Conservation (phyloP, 306 rosid genomes). For the Hippophae gyantsensis region DNA sequence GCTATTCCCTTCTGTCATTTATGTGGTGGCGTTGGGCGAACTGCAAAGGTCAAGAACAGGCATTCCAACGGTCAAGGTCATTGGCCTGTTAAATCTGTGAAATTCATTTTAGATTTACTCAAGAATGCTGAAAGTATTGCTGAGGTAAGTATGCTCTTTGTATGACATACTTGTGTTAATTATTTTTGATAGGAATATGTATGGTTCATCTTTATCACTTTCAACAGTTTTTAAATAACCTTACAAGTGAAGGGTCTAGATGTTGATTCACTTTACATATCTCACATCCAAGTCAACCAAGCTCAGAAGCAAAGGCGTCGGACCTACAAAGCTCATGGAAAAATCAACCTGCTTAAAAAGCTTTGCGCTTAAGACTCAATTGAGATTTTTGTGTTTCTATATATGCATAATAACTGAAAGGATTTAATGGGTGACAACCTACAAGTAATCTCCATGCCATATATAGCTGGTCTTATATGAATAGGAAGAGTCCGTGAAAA, state of each 20-base stretch:
- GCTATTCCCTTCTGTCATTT: slow-evolving; percentile 87
- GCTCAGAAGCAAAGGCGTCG: slow-evolving; percentile 87
- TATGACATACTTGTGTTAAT: too few species aligned
- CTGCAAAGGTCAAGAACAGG: slow-evolving; percentile 85
- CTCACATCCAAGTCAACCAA: slow-evolving; percentile 90
- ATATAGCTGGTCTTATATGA: slow-evolving; percentile 74
- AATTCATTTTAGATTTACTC: slow-evolving; percentile 68
- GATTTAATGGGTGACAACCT: slow-evolving; percentile 35
- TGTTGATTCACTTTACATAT: slow-evolving; percentile 58
- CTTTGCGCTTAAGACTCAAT: not conserved
- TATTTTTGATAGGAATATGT: too few species aligned
- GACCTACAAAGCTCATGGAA: slow-evolving; percentile 88
- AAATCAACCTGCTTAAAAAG: slow-evolving; percentile 48
- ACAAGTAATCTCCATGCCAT: slow-evolving; percentile 95
- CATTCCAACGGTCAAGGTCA: slow-evolving; percentile 96
- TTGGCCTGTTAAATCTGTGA: slow-evolving; percentile 89
- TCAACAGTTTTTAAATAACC: too few species aligned
- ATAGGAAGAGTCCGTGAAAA: slow-evolving; percentile 81
- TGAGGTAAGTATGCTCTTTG: slow-evolving; percentile 34
- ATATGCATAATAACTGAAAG: too few species aligned
- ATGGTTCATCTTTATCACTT: too few species aligned
- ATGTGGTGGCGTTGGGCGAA: slow-evolving; percentile 85
- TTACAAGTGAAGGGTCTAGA: slow-evolving; percentile 80
- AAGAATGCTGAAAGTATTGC: slow-evolving; percentile 96
- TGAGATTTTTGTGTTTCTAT: not conserved